Evolutionary conservation across 1,284 basidiomycete genomes (phyloP), one percentile per base, ranked within the genome.

Genomic region (Trichosporon sp.): DNA sequence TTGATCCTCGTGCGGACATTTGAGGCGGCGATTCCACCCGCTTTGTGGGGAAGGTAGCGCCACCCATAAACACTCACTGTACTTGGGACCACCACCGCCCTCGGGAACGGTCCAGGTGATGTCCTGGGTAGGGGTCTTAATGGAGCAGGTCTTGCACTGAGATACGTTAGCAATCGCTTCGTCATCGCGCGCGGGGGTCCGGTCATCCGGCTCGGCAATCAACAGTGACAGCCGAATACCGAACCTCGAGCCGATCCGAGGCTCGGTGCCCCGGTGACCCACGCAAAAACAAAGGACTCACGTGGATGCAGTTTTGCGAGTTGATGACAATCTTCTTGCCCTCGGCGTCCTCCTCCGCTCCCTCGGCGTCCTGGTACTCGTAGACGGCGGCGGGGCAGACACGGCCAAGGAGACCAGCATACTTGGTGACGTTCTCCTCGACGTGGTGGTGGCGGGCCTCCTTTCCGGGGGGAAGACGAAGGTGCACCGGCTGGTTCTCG

Each of bases 331-430:
- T 86, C 84, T 92, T 94, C 84, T 93, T 93, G 18, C 94, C 94
- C 60, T 77, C 81, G 1, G 86, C 86, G 71, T 87, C 87, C 66
- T 87, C 86, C 0, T 85, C 85, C 15, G 79, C 85, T 5, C 85
- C 87, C 51, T 87, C 88, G 0, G 81, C 81, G 69, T 87, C 90
- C 15, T 96, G 91, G 80, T 99, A 99, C 85, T 99, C 96, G 83
- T 99, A 99, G 32, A 99, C 97, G 3, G 90, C 93, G 0, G 97
- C 97, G 0, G 96, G 97, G 83, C 97, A 99, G 18, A 91, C 95
- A 8, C 90, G 87, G 1, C 91, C 92, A 27, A 99, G 86, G 31
- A 98, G 84, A 18, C 95, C 94, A 1, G 91, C 96, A 79, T 89
- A 99, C 75, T 92, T 88, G 21, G 85, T 85, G 0, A 92, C 88